phyloP scores from a whole-genome alignment of 2,329 filamentous ascomycete genomes.

The Aspergillus jensenii region DNA sequence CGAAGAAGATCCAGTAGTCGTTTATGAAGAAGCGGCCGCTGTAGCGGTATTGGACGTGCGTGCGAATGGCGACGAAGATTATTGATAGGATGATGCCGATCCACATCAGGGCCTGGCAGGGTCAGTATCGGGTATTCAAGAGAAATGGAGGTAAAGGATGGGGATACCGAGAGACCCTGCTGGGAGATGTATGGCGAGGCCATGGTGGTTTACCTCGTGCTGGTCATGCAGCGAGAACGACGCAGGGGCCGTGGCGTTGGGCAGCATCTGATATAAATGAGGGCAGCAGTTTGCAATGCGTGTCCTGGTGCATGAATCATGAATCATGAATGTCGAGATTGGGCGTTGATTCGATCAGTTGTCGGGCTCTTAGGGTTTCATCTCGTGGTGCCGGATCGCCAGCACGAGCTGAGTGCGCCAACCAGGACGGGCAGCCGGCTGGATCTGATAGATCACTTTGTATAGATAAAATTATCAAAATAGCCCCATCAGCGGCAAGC shows the following conservation, averaged over 20 bases:
- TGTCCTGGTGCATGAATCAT: neutral
- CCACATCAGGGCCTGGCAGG: conserved; percentile 1
- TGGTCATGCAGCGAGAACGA: no score
- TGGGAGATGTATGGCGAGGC: neutral
- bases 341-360: no score
- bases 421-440: neutral
- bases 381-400: neutral
- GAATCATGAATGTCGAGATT: neutral
- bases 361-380: no score
- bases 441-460: neutral
- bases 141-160: no score
- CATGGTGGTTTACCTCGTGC: neutral
- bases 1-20: conserved; percentile 5
- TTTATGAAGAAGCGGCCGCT: neutral
- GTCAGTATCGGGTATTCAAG: neutral
- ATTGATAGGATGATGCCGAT: neutral
- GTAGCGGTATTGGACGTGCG: conserved; percentile 1
- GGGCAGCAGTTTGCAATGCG: no score
- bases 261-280: no score
- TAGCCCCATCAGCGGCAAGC: no score
- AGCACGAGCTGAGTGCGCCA: neutral
- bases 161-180: neutral
- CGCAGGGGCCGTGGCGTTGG: no score
- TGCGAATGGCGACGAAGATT: conserved; percentile 1
- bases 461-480: neutral